Evolutionary conservation across 202 grass and related monocot species (phyloP), one percentile per base, ranked within the genome.

Genomic region (Schoenoplectus tabernaemontani): DNA sequence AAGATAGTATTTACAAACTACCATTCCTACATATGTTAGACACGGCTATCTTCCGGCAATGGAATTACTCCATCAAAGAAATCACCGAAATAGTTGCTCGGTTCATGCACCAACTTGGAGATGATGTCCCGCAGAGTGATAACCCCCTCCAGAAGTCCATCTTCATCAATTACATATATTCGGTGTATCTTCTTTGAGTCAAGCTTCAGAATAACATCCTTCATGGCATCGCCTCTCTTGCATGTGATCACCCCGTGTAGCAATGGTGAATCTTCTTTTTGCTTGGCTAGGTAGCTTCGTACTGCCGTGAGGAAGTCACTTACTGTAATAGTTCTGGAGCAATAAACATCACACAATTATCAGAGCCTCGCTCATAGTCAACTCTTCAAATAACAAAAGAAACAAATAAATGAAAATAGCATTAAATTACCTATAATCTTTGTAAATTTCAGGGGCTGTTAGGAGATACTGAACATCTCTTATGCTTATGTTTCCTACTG

Each of bases 401-500:
- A 50, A 32, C 65, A 60, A 10, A 24, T 48, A 67, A 78, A 39
- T 75, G 9, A 32, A 83, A 26, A 36, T 50, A 22, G 80, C 15
- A 20, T 64, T 56, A 46, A 73, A 61, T 44, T 43, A 99, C 96
- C 96, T 95, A 88, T 96, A 92, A 56, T 93, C 86, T 85, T 88
- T 99, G 85, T 99, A 99, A 76, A 96, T 96, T 81, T 92, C 89
- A 17, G 92, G 88, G 56, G 92, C 90, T 68, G 86, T 89, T 72
- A 96, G 77, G 88, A 99, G 96, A 91, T 96, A 99, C 33, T 99
- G 96, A 19, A 99, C 87, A 85, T 99, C 96, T 89, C 96, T 99
- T 34, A 99, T 93, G 76, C 96, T 99, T 80, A 96, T 96, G 58
- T 99, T 99, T 56, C 96, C 96, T 72, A 89, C 84, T 74, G 83